phyloP scores from a whole-genome alignment of 2,329 filamentous ascomycete species.

The Colletotrichum costaricense region DNA sequence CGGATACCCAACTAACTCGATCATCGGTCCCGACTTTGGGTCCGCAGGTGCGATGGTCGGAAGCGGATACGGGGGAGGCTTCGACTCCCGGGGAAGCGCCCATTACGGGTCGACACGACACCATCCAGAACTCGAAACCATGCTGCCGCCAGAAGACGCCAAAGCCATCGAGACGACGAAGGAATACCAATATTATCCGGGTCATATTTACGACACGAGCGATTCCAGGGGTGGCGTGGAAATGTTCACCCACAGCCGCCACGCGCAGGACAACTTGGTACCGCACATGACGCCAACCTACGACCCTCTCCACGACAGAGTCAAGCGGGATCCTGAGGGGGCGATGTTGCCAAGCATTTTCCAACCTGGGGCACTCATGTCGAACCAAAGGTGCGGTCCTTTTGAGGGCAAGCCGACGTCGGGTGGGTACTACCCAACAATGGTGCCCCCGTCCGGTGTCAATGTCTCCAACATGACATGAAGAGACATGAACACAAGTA shows the following conservation, averaged over 20 bases:
- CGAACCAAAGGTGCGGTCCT: conserved; percentile 55
- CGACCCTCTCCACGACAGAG: conserved; percentile 44
- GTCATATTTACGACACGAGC: conserved; percentile 60
- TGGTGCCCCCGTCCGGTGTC: conserved; percentile 59
- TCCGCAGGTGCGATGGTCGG: conserved; percentile 52
- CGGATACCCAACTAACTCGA: conserved; percentile 53
- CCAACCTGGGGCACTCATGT: conserved; percentile 53
- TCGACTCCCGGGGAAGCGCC: conserved; percentile 51
- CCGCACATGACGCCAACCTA: conserved; percentile 45
- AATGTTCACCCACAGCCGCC: conserved; percentile 56
- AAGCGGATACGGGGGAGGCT: conserved; percentile 48
- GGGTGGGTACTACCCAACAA: conserved; percentile 64
- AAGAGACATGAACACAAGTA: neutral
- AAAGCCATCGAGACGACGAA: conserved; percentile 62
- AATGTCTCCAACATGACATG: conserved; percentile 49
- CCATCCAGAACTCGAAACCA: conserved; percentile 64
- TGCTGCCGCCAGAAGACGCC: conserved; percentile 63
- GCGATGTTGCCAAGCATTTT: conserved; percentile 59
- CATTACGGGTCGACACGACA: conserved; percentile 56
- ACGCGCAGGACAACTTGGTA: conserved; percentile 47
- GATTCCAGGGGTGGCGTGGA: conserved; percentile 55
- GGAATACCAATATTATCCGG: conserved; percentile 66
- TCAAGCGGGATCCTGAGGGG: conserved; percentile 62
- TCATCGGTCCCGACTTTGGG: conserved; percentile 53
- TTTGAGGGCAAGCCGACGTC: conserved; percentile 66